Base-by-base conservation (phyloP, 257 asterid species). In the Rauvolfia tetraphylla region DNA sequence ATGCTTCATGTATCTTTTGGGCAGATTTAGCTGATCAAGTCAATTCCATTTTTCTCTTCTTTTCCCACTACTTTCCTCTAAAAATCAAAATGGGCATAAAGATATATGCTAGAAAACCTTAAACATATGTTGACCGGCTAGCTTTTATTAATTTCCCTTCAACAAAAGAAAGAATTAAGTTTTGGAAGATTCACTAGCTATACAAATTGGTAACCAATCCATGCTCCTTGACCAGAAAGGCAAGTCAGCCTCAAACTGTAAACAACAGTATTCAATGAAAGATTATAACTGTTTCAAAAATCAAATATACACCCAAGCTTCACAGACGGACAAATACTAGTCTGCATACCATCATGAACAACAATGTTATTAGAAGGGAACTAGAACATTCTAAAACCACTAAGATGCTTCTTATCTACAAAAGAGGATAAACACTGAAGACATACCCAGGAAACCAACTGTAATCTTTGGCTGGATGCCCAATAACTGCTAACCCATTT, bases 361-460 rank as follows among this genome's bases (percentile, higher is more conserved):
- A 18, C 29, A 68, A 56, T 3, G 23, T 23, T 63, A 38, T 53
- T 4, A 38, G 2, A 66, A 1, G 48, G 49, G 74, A 31, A 31
- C 56, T 61, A 72, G 72, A 74, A 48, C 49, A 66, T 61, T 12
- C 27, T 70, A 34, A 44, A 39, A 57, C 54, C 36, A 39, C 58
- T 79, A 34, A 44, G 49, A 38, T 63, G 44, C 38, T 51, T 4
- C n/a, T 54, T 2, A 81, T 74, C 61, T 53, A 36, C 72, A 54
- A 68, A 41, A 57, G 77, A 34, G 62, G 78, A 80, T 23, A 76
- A 62, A 75, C 75, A 22, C 10, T 25, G 77, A 44, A 68, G 18
- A 54, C 80, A 83, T 88, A 95, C 99, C 99, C 96, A 29, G 99
- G 99, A 83, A 95, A 95, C 99, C 99, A 95, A 87, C 98, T 90